phyloP scores from a whole-genome alignment of 148 eudicot species.

The Selenicereus undatus region DNA sequence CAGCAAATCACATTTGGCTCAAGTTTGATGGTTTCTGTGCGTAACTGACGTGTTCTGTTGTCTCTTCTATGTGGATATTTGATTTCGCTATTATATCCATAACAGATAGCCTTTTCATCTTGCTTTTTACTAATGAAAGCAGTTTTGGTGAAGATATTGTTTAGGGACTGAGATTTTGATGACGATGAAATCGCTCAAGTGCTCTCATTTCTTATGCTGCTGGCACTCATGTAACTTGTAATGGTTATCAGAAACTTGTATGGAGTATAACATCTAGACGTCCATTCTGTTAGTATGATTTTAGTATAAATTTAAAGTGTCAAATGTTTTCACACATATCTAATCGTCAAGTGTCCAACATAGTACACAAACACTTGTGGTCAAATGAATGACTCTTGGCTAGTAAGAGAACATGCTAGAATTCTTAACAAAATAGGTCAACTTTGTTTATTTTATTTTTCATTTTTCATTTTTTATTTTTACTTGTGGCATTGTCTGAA shows the following conservation, averaged over 20 bases:
- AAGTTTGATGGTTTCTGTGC: neutral
- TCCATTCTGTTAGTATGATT: neutral
- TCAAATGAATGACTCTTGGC: neutral
- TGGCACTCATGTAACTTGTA: neutral
- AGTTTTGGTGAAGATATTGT: neutral
- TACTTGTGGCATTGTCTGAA: too few species aligned
- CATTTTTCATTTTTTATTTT: too few species aligned
- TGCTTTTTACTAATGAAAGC: neutral
- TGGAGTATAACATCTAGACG: neutral
- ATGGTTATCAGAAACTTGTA: neutral
- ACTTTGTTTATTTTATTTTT: too few species aligned
- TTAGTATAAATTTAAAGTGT: neutral
- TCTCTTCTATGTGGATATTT: neutral
- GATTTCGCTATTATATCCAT: neutral
- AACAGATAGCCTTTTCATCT: neutral
- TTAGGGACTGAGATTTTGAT: neutral
- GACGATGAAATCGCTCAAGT: neutral
- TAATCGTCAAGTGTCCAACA: neutral
- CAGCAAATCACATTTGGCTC: neutral
- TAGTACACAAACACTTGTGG: neutral
- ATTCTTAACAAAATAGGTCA: too few species aligned
- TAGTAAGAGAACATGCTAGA: too few species aligned
- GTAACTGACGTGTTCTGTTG: neutral
- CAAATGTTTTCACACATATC: neutral
- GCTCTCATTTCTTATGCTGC: neutral